A percentile compares a stretch with the other conserved stretches of the same genome.
Conservation (phyloP, 2,329 filamentous ascomycete species). For the Emergomyces orientalis region DNA sequence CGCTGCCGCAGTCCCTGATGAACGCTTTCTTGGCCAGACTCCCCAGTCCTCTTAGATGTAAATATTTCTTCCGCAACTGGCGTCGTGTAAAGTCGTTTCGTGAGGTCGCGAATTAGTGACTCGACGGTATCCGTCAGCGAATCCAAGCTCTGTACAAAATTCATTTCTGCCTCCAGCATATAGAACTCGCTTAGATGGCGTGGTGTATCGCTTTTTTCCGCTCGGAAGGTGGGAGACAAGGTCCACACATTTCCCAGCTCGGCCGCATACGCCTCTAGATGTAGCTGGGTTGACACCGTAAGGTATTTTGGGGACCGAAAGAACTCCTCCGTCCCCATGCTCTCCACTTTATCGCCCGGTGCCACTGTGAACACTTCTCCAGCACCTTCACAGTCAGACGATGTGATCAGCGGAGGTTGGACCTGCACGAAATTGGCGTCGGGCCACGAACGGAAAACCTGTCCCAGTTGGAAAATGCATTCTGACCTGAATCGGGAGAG, state of each 20-base stretch:
- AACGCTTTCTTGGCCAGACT: constrained; percentile 33
- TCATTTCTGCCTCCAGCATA: constrained; percentile 90
- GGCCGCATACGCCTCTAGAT: constrained; percentile 84
- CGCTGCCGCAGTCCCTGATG: constrained; percentile 50
- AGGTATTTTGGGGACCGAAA: constrained; percentile 86
- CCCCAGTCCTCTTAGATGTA: constrained; percentile 34
- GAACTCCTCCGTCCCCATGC: constrained; percentile 48
- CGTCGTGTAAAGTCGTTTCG: constrained; percentile 42
- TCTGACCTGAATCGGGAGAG: constrained; percentile 77
- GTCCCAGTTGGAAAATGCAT: constrained; percentile 60
- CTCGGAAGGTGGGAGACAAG: constrained; percentile 84
- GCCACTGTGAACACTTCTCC: constrained; percentile 80
- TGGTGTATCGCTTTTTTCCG: constrained; percentile 85
- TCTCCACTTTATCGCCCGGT: constrained; percentile 31
- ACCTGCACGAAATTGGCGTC: constrained; percentile 57
- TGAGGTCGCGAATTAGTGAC: constrained; percentile 57
- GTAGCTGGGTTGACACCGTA: constrained; percentile 88
- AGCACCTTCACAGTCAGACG: constrained; percentile 92
- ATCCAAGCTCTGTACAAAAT: constrained; percentile 61
- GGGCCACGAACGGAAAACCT: constrained; percentile 59
- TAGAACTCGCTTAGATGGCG: constrained; percentile 96
- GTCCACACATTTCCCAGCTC: constrained; percentile 88
- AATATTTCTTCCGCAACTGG: constrained; percentile 48
- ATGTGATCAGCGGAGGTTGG: constrained; percentile 89
- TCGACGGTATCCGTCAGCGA: constrained; percentile 73